These are phyloP conservation scores for Monosporozyma yasuniensis DNA, from an alignment of 805 yeast species.

Conservation along the genomic window DNA sequence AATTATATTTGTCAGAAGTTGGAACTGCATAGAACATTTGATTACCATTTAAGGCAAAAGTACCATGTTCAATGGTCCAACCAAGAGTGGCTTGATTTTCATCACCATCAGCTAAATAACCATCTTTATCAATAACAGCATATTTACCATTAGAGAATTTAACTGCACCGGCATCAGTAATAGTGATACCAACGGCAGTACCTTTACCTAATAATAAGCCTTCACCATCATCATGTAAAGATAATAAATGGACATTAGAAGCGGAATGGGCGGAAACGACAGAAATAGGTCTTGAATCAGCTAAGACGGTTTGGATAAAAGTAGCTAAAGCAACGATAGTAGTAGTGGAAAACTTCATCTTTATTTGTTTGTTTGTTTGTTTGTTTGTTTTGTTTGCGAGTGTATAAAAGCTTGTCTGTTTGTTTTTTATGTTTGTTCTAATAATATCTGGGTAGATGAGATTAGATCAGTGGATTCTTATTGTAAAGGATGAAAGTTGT, in stretches of 20 bases:
- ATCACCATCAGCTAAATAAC: conserved; percentile 16
- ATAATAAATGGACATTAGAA: conserved; percentile 8
- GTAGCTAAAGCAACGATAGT: conserved; percentile 20
- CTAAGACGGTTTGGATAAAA: conserved; percentile 27
- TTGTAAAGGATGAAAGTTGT: too few relatives aligned
- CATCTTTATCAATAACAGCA: conserved; percentile 22
- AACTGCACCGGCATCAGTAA: conserved; percentile 30
- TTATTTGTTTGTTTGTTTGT: not conserved
- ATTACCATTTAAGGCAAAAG: conserved; percentile 31
- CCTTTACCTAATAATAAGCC: conserved; percentile 13
- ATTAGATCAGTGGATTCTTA: too few relatives aligned
- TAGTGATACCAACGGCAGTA: conserved; percentile 12
- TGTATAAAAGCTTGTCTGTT: too few relatives aligned
- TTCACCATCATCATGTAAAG: conserved; percentile 10
- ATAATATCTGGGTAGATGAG: too few relatives aligned
- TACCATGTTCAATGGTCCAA: conserved; percentile 33
- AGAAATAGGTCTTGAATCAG: conserved; percentile 33
- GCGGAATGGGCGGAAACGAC: conserved; percentile 30
- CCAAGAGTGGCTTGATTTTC: conserved; percentile 27
- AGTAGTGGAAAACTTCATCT: conserved; percentile 1
- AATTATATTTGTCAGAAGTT: conserved; percentile 15
- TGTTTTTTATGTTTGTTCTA: not conserved
- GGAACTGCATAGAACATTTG: conserved; percentile 34
- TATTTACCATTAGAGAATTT: conserved; percentile 24
- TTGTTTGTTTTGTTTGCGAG: too few relatives aligned